Base-by-base conservation (phyloP, 805 yeast genomes). In the Naumovozyma castellii region DNA sequence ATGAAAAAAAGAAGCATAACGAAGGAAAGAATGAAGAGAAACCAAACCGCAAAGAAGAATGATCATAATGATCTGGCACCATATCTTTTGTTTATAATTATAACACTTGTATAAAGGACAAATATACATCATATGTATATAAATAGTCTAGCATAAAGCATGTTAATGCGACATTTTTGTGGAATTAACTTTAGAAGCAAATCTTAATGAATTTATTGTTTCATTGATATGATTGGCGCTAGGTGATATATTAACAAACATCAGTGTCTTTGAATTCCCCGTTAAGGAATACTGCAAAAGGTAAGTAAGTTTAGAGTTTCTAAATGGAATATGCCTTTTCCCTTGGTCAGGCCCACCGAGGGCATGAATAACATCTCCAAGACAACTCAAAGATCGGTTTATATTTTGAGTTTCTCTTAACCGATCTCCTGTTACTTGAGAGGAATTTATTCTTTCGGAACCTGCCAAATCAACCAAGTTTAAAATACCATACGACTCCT, bases 391-490 rank as follows among this genome's bases (percentile, higher is more conserved):
- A 5, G 96, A 86, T 57, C 78, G 83, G 62, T 90, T 90, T 42
- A 90, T 90, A 6, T 87, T 75, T 52, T 83, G 90, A 0, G 97
- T 88, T 59, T 90, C 98, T 47, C 75, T 74, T 19, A 90, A 64
- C 36, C 97, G 63, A 10, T 79, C 84, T 0, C 97, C 97, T 1
- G 74, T 72, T 0, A 77, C 94, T 51, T 79, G 83, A 0, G 95
- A 83, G 14, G 74, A 70, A 8, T 78, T 60, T 13, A 88, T 66
- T 42, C 97, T 68, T 64, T 90, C 98, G 0, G 95, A 85, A 2
- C 98, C 98, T 0, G 98, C 98, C 40, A 90, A 67, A 62, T 90
- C 98, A 36, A 92, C 78, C 40, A 90, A 64, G 53, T 90, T 88
- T 42, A 90, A 65, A 2, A 74, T 69, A 9, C 96, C 92, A 13